These are phyloP conservation scores for Tagetes erecta DNA, from an alignment of 129 eudicot species.

Conservation along the genomic window DNA sequence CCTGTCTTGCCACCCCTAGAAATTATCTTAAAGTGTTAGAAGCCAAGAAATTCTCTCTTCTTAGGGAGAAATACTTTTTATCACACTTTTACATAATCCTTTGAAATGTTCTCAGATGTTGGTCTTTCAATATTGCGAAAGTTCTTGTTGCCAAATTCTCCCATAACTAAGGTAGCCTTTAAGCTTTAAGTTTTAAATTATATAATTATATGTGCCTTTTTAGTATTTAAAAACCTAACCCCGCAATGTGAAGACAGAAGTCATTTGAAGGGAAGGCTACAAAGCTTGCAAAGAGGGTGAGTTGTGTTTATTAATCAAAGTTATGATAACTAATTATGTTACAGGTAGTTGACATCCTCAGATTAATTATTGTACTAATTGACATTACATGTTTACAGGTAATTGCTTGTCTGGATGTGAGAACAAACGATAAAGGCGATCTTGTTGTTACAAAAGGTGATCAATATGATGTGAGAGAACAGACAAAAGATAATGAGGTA, in stretches of 20 bases:
- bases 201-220: neutral
- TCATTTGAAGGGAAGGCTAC: conserved; percentile 81
- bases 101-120: conserved; percentile 49
- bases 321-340: neutral
- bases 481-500: conserved; percentile 88
- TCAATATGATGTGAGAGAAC: conserved; percentile 96
- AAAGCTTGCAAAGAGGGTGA: conserved; percentile 97
- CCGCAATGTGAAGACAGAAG: conserved; percentile 77
- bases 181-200: neutral
- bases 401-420: conserved; percentile 99
- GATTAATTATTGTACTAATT: conserved; percentile 15
- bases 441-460: conserved; percentile 99
- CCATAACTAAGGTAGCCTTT: conserved; percentile 57
- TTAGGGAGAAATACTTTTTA: neutral
- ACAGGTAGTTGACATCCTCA: neutral
- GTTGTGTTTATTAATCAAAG: conserved; percentile 28
- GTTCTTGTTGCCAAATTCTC: conserved; percentile 71
- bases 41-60: neutral
- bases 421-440: conserved; percentile 94
- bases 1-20: neutral
- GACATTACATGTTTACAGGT: conserved; percentile 46
- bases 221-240: conserved; percentile 40
- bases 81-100: neutral
- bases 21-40: neutral
- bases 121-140: conserved; percentile 88